These are phyloP conservation scores for Epichloe glyceriae DNA, from an alignment of 2,329 filamentous ascomycete genomes.

Conservation along the genomic window DNA sequence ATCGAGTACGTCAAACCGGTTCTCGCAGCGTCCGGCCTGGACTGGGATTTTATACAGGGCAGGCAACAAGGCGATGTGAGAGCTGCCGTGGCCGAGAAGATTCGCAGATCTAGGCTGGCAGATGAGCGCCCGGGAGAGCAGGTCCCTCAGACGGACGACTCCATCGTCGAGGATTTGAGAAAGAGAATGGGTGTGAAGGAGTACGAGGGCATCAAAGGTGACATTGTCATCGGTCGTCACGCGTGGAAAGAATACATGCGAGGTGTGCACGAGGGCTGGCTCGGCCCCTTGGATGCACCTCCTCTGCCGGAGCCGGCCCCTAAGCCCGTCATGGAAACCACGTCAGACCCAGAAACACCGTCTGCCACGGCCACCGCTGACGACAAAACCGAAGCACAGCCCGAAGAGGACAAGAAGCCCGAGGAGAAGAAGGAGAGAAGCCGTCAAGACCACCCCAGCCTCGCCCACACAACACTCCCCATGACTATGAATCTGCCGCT, in stretches of 20 bases:
- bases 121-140: constrained; percentile 38
- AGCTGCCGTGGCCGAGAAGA: constrained; percentile 73
- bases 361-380: constrained; percentile 11
- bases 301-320: constrained; percentile 15
- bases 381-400: constrained; percentile 16
- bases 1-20: constrained; percentile 92
- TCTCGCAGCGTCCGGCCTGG: constrained; percentile 74
- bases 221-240: constrained; percentile 79
- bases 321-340: constrained; percentile 13
- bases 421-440: constrained; percentile 33
- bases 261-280: constrained; percentile 90
- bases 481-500: constrained; percentile 54
- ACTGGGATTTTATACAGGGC: constrained; percentile 94
- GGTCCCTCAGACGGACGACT: constrained; percentile 35
- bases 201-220: constrained; percentile 63
- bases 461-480: constrained; percentile 58
- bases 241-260: constrained; percentile 97
- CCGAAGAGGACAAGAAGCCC: constrained; percentile 26
- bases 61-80: constrained; percentile 85
- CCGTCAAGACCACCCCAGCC: constrained; percentile 48
- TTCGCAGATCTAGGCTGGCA: constrained; percentile 56
- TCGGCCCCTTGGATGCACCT: constrained; percentile 66
- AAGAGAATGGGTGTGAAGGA: constrained; percentile 53
- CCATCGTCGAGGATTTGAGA: constrained; percentile 49
- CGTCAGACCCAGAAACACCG: constrained; percentile 7